These are phyloP conservation scores for Suillus subluteus DNA, from an alignment of 768 basidiomycete genomes.

Conservation along the genomic window DNA sequence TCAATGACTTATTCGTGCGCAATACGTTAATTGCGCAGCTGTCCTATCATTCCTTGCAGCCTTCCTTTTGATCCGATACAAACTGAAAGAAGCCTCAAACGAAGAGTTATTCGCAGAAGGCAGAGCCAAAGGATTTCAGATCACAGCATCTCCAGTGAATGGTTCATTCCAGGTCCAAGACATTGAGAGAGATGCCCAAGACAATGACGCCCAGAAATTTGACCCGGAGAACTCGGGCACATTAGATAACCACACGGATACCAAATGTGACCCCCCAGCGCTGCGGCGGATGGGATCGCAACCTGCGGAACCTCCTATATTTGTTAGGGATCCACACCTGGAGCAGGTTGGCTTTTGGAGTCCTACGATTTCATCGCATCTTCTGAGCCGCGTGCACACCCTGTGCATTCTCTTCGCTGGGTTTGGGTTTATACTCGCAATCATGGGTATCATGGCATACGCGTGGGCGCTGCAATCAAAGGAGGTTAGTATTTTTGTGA, in stretches of 20 bases:
- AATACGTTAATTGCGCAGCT: slow-evolving; percentile 24
- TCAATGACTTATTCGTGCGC: slow-evolving; percentile 1
- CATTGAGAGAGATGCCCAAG: slow-evolving; percentile 15
- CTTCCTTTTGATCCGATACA: slow-evolving; percentile 59
- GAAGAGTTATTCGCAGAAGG: slow-evolving; percentile 47
- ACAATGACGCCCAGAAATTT: neutral
- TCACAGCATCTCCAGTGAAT: slow-evolving; percentile 27
- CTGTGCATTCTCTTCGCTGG: slow-evolving; percentile 51
- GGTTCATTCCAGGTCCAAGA: slow-evolving; percentile 17
- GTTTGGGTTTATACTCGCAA: slow-evolving; percentile 52
- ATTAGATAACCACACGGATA: slow-evolving; percentile 2
- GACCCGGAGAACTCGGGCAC: neutral
- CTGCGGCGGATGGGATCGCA: slow-evolving; percentile 9
- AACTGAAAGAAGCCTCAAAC: slow-evolving; percentile 53
- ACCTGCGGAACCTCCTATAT: slow-evolving; percentile 34
- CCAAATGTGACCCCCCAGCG: neutral
- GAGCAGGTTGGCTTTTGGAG: slow-evolving; percentile 52
- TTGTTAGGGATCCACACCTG: slow-evolving; percentile 51
- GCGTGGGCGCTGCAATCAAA: slow-evolving; percentile 52
- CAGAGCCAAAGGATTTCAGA: slow-evolving; percentile 9
- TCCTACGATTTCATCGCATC: slow-evolving; percentile 40
- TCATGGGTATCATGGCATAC: slow-evolving; percentile 53
- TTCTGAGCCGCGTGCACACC: slow-evolving; percentile 52
- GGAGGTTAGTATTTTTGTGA: slow-evolving; percentile 49
- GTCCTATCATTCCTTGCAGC: slow-evolving; percentile 56